These are phyloP conservation scores for Exophiala dermatitidis DNA, from an alignment of 2,329 filamentous ascomycete species.

Conservation along the genomic window DNA sequence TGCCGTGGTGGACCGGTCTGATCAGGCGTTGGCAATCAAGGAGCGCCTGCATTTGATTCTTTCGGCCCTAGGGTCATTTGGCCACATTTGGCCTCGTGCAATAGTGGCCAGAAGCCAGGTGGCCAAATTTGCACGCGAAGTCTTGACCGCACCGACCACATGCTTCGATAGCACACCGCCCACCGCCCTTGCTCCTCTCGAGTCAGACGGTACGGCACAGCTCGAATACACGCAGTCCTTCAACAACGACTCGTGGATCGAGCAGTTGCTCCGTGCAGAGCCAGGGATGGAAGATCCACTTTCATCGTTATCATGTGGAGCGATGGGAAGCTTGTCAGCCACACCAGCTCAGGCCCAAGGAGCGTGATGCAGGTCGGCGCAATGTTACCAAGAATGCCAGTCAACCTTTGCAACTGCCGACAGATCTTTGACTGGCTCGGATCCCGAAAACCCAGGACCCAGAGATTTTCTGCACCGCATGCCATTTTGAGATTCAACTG, in stretches of 20 bases:
- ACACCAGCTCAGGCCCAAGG: neutral
- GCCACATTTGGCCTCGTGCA: constrained; percentile 31
- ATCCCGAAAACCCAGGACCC: too few relatives aligned
- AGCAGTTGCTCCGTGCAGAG: constrained; percentile 16
- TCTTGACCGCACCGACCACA: constrained; percentile 16
- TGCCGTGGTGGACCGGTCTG: constrained; percentile 46
- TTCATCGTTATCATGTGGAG: neutral
- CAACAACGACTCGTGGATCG: constrained; percentile 22
- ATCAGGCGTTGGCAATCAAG: constrained; percentile 27
- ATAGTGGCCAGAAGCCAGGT: constrained; percentile 29
- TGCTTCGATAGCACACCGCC: constrained; percentile 13
- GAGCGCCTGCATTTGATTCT: constrained; percentile 31
- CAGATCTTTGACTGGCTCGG: too few relatives aligned
- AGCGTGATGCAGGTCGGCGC: neutral
- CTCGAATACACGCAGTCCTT: constrained; percentile 18
- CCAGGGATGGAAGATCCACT: constrained; percentile 1
- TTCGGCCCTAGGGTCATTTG: constrained; percentile 29
- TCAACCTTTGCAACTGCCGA: too few relatives aligned
- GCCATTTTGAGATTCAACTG: too few relatives aligned
- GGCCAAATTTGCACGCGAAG: constrained; percentile 24
- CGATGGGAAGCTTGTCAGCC: neutral
- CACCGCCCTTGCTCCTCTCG: constrained; percentile 5
- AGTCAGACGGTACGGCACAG: constrained; percentile 8
- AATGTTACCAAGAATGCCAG: neutral
- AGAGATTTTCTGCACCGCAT: too few relatives aligned